Conservation (phyloP, 441 rosid species). For the Metrosideros polymorpha region DNA sequence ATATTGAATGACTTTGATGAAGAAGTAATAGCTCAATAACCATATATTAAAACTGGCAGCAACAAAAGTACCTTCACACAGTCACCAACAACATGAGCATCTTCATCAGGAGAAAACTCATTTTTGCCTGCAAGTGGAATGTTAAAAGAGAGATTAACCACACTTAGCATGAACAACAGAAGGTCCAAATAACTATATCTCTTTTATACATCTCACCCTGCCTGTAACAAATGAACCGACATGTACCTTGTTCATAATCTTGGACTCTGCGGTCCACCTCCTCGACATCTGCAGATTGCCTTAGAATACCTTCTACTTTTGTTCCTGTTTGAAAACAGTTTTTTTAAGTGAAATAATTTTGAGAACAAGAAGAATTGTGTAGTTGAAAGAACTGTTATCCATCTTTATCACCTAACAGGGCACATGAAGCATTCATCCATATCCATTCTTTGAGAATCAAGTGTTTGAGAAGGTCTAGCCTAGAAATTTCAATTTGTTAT, state of each 20-base stretch:
- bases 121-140: slow-evolving; percentile 50
- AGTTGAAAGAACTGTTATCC: background rate
- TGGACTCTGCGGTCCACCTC: slow-evolving; percentile 95
- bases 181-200: background rate
- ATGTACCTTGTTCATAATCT: slow-evolving; percentile 88
- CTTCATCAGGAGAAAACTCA: slow-evolving; percentile 81
- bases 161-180: background rate
- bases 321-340: slow-evolving; percentile 43
- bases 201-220: background rate
- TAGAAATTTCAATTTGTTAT: background rate
- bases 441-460: background rate
- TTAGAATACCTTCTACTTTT: slow-evolving; percentile 81
- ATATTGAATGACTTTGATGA: slow-evolving; percentile 2
- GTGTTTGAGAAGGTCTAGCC: background rate
- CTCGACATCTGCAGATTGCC: slow-evolving; percentile 98
- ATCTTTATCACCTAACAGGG: background rate
- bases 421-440: background rate
- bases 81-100: slow-evolving; percentile 97
- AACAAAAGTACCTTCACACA: slow-evolving; percentile 76
- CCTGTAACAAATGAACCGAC: background rate
- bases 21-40: slow-evolving; percentile 4
- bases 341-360: background rate
- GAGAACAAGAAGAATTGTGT: background rate
- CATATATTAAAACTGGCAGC: slow-evolving; percentile 3
- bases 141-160: background rate